phyloP scores from a whole-genome alignment of 2,329 filamentous ascomycete genomes.

The Trichoderma arundinaceum region DNA sequence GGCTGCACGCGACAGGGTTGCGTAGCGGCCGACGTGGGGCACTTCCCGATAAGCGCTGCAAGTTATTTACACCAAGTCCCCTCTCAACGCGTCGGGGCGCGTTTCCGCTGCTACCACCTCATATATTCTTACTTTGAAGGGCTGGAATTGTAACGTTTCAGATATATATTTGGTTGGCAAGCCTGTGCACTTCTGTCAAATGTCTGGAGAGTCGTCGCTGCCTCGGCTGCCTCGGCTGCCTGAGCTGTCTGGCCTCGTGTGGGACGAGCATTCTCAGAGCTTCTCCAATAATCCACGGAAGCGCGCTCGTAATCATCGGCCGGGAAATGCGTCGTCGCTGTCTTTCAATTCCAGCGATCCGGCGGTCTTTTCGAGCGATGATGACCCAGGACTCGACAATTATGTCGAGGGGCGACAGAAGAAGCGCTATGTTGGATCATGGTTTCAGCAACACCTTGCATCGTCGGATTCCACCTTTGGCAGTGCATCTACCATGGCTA shows the following conservation, averaged over 20 bases:
- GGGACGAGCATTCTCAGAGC: slow-evolving; percentile 48
- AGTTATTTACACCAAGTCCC: slow-evolving; percentile 20
- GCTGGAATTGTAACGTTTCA: neutral
- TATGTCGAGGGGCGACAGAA: slow-evolving; percentile 62
- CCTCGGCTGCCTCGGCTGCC: slow-evolving; percentile 49
- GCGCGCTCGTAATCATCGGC: slow-evolving; percentile 44
- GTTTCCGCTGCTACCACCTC: slow-evolving; percentile 10
- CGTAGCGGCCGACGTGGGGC: slow-evolving; percentile 18
- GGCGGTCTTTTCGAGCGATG: slow-evolving; percentile 73
- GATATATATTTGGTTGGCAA: neutral
- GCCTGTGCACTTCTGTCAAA: slow-evolving; percentile 6
- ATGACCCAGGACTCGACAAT: slow-evolving; percentile 70
- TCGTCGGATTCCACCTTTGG: slow-evolving; percentile 57
- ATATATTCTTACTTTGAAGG: neutral
- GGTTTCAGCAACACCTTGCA: slow-evolving; percentile 66
- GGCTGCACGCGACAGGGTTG: slow-evolving; percentile 16
- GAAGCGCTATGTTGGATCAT: slow-evolving; percentile 70
- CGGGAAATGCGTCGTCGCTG: slow-evolving; percentile 40
- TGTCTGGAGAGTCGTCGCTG: slow-evolving; percentile 49
- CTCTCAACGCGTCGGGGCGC: slow-evolving; percentile 18
- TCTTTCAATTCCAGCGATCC: slow-evolving; percentile 71
- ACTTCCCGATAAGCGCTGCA: slow-evolving; percentile 9
- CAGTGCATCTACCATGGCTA: slow-evolving; percentile 42
- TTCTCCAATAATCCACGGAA: slow-evolving; percentile 50
- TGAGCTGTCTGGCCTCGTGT: slow-evolving; percentile 41